Percentiles rank a stretch among this genome's conserved stretches.
Conservation (phyloP, 2,329 filamentous ascomycete genomes). For the Botryotinia narcissicola region DNA sequence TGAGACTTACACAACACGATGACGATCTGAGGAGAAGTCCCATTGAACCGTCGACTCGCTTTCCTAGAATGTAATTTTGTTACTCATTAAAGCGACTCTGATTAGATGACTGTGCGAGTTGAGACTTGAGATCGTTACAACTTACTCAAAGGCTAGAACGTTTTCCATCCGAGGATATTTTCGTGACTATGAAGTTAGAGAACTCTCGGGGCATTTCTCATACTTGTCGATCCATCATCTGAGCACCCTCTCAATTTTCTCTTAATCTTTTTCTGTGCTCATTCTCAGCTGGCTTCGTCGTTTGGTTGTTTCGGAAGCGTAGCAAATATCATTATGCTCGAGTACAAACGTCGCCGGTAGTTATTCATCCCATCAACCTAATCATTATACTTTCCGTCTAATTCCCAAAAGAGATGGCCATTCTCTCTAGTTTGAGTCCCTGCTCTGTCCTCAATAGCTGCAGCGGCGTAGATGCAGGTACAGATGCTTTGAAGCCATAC, state of each 20-base stretch:
- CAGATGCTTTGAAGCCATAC: not conserved
- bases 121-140: not conserved
- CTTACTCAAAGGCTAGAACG: not conserved
- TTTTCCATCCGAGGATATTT: conserved; percentile 6
- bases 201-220: not conserved
- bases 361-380: not conserved
- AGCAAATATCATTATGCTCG: not conserved
- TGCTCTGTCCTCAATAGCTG: not conserved
- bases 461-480: conserved; percentile 10
- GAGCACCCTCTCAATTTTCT: not conserved
- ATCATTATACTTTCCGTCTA: not conserved
- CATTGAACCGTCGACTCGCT: not conserved
- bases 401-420: not conserved
- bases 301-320: not conserved
- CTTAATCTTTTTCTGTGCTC: not conserved
- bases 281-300: not conserved
- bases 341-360: not conserved
- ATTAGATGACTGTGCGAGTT: conserved; percentile 9
- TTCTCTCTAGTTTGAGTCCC: not conserved
- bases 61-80: too few relatives aligned
- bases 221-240: not conserved
- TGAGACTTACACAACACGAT: not conserved
- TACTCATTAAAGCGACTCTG: not conserved
- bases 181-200: not conserved
- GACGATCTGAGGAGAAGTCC: not conserved